Percentiles rank a stretch among this genome's conserved stretches.
Conservation (phyloP, 192 early-diverging fungal genomes). For the Phycomyces nitens region DNA sequence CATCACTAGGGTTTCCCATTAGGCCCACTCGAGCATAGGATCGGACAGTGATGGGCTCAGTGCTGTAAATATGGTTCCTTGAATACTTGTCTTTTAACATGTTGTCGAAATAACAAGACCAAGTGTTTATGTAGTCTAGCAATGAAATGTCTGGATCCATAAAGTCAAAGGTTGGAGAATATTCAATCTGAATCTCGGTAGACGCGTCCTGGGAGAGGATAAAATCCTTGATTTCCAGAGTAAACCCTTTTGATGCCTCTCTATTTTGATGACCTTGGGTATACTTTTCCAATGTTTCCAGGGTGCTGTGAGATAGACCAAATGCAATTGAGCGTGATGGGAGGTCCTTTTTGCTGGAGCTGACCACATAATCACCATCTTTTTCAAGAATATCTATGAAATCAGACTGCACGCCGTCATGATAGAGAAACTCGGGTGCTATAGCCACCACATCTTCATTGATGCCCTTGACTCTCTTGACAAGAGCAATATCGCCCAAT, state of each 20-base stretch:
- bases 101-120: conserved; percentile 5
- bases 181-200: background rate
- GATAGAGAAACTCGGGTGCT: conserved; percentile 16
- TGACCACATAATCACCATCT: background rate
- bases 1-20: conserved; percentile 66
- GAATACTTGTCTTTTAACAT: background rate
- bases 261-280: background rate
- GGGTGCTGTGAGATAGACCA: background rate
- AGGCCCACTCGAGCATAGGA: conserved; percentile 59
- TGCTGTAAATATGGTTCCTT: background rate
- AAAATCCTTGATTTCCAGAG: background rate
- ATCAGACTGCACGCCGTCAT: background rate
- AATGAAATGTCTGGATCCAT: conserved; percentile 5
- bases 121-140: conserved; percentile 1
- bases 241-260: background rate
- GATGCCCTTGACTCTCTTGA: conserved; percentile 10
- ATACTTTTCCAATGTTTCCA: background rate
- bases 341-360: background rate
- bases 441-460: conserved; percentile 10
- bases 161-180: background rate
- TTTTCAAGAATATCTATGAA: background rate
- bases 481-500: conserved; percentile 16
- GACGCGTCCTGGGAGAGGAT: background rate
- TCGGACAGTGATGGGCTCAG: conserved; percentile 24
- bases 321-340: background rate